Evolutionary conservation across 345 rosid genomes (phyloP).

Genomic region (Zanthoxylum bungeanum): DNA sequence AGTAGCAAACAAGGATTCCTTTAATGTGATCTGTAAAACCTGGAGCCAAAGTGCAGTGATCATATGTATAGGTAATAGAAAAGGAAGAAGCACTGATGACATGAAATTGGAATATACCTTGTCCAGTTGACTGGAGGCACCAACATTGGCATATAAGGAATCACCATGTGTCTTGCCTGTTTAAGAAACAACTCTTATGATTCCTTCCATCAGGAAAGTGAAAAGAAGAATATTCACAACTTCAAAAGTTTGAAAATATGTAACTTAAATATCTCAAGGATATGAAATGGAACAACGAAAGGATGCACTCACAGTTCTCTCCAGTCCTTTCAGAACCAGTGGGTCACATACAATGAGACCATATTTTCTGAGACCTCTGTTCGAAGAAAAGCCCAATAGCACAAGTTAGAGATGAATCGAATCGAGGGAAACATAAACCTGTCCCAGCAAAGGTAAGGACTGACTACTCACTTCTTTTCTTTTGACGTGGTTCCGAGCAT

Average conservation of each 20-base stretch:
- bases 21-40: background rate
- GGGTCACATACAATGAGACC: conserved; percentile 88
- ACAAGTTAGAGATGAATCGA: conserved; percentile 14
- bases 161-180: conserved; percentile 95
- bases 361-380: conserved; percentile 71
- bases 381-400: conserved; percentile 11
- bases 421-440: background rate
- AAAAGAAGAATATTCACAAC: background rate
- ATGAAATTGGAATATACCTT: conserved; percentile 50
- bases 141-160: conserved; percentile 99
- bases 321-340: conserved; percentile 80
- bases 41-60: conserved; percentile 3
- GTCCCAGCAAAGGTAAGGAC: conserved; percentile 17
- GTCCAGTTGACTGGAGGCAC: conserved; percentile 95
- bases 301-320: conserved; percentile 66
- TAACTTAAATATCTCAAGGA: background rate
- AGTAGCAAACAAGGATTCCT: background rate
- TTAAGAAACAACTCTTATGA: conserved; percentile 20
- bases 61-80: conserved; percentile 7
- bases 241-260: background rate
- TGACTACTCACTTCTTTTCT: conserved; percentile 48
- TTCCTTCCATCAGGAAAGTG: background rate
- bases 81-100: conserved; percentile 14
- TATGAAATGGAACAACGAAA: conserved; percentile 8
- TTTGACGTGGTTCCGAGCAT: conserved; percentile 44